Evolutionary conservation across 2,329 filamentous ascomycete genomes (phyloP).

Genomic region (Verticillium isaacii): DNA sequence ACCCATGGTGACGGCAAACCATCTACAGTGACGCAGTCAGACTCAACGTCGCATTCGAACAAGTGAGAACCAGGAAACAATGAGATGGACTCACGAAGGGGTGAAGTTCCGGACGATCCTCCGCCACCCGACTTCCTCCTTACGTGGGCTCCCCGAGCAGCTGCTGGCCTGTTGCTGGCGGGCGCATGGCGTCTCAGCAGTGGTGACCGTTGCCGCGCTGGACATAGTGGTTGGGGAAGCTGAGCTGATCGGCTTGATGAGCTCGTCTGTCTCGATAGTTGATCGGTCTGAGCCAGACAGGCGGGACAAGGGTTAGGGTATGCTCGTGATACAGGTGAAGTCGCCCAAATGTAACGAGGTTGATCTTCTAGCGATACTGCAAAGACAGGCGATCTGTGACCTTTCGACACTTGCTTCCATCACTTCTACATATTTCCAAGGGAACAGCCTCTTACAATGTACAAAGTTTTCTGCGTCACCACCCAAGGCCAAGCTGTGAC

Average conservation of each 20-base stretch:
- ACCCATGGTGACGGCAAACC: constrained; percentile 61
- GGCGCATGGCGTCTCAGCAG: background rate
- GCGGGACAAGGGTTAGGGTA: background rate
- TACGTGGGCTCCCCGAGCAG: constrained; percentile 16
- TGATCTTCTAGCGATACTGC: background rate
- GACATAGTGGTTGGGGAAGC: background rate
- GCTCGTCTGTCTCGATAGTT: background rate
- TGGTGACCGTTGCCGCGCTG: background rate
- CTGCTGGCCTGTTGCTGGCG: background rate
- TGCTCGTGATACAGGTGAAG: background rate
- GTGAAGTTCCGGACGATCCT: constrained; percentile 48
- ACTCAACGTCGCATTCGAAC: background rate
- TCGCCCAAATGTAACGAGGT: background rate
- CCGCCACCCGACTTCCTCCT: constrained; percentile 34
- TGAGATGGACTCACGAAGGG: constrained; percentile 38
- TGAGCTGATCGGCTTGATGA: background rate
- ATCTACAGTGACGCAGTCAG: constrained; percentile 26
- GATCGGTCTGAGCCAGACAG: background rate
- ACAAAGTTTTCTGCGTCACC: background rate
- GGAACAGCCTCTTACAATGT: background rate
- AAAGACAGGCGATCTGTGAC: background rate
- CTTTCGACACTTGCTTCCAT: background rate
- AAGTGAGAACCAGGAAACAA: background rate
- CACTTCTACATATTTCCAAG: background rate
- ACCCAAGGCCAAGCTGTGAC: background rate